A percentile compares a stretch with the other conserved stretches of the same genome.
Conservation (phyloP, 2,329 filamentous ascomycete genomes). For the Diaporthe citriasiana region DNA sequence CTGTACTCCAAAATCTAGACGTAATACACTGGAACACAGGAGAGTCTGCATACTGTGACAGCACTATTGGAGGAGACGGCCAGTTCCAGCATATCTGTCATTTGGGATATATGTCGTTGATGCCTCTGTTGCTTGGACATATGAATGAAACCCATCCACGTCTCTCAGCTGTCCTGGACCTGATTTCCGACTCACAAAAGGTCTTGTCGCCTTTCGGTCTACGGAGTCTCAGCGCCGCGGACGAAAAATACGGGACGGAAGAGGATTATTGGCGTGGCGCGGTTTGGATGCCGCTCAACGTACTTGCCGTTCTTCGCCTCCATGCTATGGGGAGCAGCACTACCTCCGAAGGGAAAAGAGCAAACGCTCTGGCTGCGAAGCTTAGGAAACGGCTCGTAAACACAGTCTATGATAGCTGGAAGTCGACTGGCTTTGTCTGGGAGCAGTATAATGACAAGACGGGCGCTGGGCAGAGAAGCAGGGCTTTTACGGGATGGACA, state of each 20-base stretch:
- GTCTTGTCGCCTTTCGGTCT: conserved; percentile 43
- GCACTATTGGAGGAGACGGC: conserved; percentile 74
- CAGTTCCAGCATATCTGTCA: conserved; percentile 42
- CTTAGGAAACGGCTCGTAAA: conserved; percentile 40
- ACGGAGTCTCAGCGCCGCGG: conserved; percentile 42
- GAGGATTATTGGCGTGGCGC: conserved; percentile 46
- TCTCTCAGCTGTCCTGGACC: conserved; percentile 41
- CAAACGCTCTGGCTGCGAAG: conserved; percentile 43
- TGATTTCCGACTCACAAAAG: conserved; percentile 39
- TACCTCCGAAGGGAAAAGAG: not conserved
- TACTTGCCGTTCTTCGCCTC: conserved; percentile 69
- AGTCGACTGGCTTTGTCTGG: conserved; percentile 78
- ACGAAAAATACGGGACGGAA: conserved; percentile 41
- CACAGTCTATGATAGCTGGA: conserved; percentile 64
- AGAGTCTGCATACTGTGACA: conserved; percentile 86
- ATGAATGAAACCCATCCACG: conserved; percentile 40
- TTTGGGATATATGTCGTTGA: conserved; percentile 43
- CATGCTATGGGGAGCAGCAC: conserved; percentile 50
- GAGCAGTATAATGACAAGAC: conserved; percentile 79
- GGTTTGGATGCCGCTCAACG: conserved; percentile 44
- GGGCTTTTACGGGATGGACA: conserved; percentile 82
- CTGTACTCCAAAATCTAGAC: conserved; percentile 84
- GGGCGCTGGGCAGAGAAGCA: conserved; percentile 75
- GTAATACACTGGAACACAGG: conserved; percentile 90
- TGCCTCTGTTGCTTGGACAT: conserved; percentile 45